Conservation (phyloP, 805 yeast species). For the Yarrowia deformans region DNA sequence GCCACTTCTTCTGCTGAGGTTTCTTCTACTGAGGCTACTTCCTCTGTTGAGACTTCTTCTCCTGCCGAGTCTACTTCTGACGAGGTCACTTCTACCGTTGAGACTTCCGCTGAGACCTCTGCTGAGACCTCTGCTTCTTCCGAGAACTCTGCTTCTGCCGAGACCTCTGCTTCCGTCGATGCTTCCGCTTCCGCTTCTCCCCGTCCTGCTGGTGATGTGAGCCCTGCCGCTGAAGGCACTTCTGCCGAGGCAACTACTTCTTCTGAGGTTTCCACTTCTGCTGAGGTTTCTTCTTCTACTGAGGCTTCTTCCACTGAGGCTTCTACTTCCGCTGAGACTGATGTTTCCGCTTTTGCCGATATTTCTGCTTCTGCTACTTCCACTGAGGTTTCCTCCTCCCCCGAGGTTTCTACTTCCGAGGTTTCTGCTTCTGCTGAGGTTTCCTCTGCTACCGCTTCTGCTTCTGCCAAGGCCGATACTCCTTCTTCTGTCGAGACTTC, state of each 20-base stretch:
- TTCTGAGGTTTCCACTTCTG: background rate
- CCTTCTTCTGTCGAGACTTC: no score
- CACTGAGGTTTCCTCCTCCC: background rate
- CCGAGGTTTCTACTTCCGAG: background rate
- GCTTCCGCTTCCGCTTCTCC: background rate
- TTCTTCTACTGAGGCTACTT: no score
- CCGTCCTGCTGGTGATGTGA: no score
- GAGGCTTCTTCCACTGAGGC: background rate
- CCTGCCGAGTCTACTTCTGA: no score
- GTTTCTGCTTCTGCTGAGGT: background rate
- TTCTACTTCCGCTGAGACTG: background rate
- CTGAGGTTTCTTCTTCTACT: background rate
- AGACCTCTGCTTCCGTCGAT: background rate
- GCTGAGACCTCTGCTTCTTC: no score
- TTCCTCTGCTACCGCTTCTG: background rate
- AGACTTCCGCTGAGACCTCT: no score
- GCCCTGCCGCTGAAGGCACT: background rate
- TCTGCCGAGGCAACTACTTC: background rate
- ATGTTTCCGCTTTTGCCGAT: background rate
- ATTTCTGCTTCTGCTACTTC: background rate
- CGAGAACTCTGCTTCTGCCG: no score
- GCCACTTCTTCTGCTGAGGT: background rate
- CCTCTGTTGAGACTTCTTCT: background rate
- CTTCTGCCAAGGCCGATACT: background rate
- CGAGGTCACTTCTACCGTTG: no score